Base-by-base conservation (phyloP, 495 filamentous ascomycete genomes). In the Penicillium fimorum region DNA sequence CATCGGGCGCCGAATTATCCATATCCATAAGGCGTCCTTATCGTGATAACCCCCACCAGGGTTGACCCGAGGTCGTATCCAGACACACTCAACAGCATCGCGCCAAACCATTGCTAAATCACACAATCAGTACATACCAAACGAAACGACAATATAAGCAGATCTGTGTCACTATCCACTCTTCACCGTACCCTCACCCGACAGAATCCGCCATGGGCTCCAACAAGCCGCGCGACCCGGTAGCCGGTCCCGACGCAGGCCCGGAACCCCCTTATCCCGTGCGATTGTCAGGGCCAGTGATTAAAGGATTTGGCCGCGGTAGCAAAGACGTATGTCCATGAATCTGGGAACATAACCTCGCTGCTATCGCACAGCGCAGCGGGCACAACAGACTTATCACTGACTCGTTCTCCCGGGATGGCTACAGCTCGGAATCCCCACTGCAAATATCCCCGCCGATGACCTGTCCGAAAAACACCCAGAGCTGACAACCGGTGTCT, bases 291-390 rank as follows among this genome's bases (percentile, higher is more conserved):
- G 94, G 94, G 7, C 80, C 84, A 46, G 91, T 98, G 15, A 90
- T 97, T 64, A 86, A 88, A 68, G 94, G 94, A 38, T 97, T 97
- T 73, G 94, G 94, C 17, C 86, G 94, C 42, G 94, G 94, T 41
- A 92, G 87, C 68, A 93, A 90, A 76, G 91, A 96, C 68, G 86
- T 88, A 68, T 32, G 64, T 60, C 30, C 22, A n/a, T 4, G 13
- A 10, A 11, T 20, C 30, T 18, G 13, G 29, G 2, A 38, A 43
- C 9, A 35, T 40, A 41, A n/a, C 22, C 18, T 22, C 15, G 22
- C 18, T 40, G 20, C 32, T 12, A 12, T 50, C 35, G 22, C 48
- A 10, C 20, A 25, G 9, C 48, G 7, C 20, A 50, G n/a, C 20
- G 8, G 15, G 3, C 25, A 10, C 7, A 18, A 15, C 20, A 41